Conservation (phyloP, 208 protist species). For the Acanthamoeba triangularis region DNA sequence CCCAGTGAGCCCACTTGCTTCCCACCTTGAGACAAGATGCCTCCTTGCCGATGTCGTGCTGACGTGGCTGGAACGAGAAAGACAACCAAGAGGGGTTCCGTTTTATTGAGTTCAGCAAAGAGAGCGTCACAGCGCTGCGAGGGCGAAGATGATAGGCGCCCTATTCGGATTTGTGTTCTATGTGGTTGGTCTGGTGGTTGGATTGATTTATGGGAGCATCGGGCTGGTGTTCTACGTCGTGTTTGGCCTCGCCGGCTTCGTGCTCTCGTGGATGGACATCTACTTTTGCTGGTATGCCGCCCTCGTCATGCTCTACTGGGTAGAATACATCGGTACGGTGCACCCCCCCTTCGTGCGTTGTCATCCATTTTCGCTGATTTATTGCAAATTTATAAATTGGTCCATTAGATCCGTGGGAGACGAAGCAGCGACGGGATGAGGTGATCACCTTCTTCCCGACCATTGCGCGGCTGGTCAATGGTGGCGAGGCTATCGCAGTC, state of each 20-base stretch:
- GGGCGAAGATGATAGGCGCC: not conserved
- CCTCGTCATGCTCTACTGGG: conserved; percentile 57
- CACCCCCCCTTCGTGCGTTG: not conserved
- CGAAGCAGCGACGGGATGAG: conserved; percentile 14
- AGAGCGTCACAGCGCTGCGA: too few relatives aligned
- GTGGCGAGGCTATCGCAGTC: conserved; percentile 7
- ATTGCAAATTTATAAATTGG: not conserved
- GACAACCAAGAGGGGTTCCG: too few relatives aligned
- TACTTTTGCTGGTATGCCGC: conserved; percentile 29
- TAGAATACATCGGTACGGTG: conserved; percentile 22
- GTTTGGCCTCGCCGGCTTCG: not conserved
- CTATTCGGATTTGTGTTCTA: not conserved
- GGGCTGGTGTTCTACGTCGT: not conserved
- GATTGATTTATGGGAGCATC: not conserved
- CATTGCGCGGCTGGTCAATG: not conserved
- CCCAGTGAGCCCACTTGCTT: too few relatives aligned
- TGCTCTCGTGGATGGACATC: conserved; percentile 21
- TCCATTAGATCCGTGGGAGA: conserved; percentile 37
- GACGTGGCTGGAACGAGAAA: too few relatives aligned
- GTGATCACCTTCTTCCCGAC: conserved; percentile 67
- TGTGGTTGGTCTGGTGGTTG: not conserved
- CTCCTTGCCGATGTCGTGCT: too few relatives aligned
- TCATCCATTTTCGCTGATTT: not conserved
- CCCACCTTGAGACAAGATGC: too few relatives aligned
- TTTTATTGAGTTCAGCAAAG: too few relatives aligned